These are phyloP conservation scores for Cyclostephanos tholiformis DNA, from an alignment of 108 stramenopile species.

Conservation along the genomic window DNA sequence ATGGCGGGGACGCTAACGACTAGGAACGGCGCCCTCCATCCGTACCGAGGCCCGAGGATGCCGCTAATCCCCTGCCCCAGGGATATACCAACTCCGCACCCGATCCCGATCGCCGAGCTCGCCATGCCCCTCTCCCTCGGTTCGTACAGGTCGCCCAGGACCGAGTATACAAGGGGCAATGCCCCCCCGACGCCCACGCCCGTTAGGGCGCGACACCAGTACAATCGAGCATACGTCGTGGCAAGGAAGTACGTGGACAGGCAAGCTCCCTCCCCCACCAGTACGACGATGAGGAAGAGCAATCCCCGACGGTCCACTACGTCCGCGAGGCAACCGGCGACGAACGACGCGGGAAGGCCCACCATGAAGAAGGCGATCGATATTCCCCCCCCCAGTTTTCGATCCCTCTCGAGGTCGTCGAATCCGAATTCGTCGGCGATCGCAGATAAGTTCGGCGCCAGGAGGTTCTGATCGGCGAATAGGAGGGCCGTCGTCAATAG, in stretches of 20 bases:
- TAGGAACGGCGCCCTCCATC: conserved; percentile 81
- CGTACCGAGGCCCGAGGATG: conserved; percentile 65
- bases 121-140: conserved; percentile 44
- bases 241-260: conserved; percentile 47
- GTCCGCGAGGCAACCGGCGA: conserved; percentile 68
- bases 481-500: conserved; percentile 73
- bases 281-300: conserved; percentile 72
- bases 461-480: conserved; percentile 87
- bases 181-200: conserved; percentile 66
- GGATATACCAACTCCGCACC: conserved; percentile 62
- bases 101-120: conserved; percentile 59
- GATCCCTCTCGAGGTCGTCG: conserved; percentile 51
- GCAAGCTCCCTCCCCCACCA: conserved; percentile 85
- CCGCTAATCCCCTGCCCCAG: conserved; percentile 72
- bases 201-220: conserved; percentile 54
- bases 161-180: conserved; percentile 54
- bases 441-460: conserved; percentile 77
- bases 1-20: conserved; percentile 66
- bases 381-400: conserved; percentile 46
- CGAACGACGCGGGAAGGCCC: conserved; percentile 77
- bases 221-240: conserved; percentile 46
- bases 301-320: conserved; percentile 42
- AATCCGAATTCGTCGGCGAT: conserved; percentile 88
- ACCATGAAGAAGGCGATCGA: conserved; percentile 58
- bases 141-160: conserved; percentile 56